These are phyloP conservation scores for Chrysochromulina parva DNA, from an alignment of 78 protist genomes.

Conservation along the genomic window DNA sequence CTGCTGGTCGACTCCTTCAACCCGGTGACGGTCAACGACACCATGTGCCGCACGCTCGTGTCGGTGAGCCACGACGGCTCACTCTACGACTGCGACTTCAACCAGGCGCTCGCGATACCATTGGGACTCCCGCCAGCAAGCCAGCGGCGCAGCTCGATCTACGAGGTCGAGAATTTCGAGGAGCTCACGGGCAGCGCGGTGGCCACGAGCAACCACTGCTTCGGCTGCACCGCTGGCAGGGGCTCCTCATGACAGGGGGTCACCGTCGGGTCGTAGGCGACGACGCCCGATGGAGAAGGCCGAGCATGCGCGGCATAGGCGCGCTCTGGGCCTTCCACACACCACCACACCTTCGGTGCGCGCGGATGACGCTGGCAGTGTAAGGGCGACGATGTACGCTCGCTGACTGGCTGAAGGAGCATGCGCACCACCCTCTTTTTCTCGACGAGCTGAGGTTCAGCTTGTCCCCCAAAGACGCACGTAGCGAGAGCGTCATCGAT, in stretches of 20 bases:
- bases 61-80: not conserved
- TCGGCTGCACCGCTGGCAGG: constrained; percentile 50
- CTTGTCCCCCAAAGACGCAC: too few species aligned
- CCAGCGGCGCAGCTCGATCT: not conserved
- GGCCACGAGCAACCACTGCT: constrained; percentile 21
- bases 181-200: not conserved
- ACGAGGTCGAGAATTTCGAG: not conserved
- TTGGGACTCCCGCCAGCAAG: not conserved
- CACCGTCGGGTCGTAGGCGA: not conserved
- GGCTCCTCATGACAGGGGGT: constrained; percentile 56
- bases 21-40: constrained; percentile 6
- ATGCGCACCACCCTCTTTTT: too few species aligned
- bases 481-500: too few species aligned
- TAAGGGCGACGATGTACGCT: too few species aligned
- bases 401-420: too few species aligned
- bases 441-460: too few species aligned
- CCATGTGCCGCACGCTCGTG: constrained; percentile 33
- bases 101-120: constrained; percentile 3
- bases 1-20: constrained; percentile 48
- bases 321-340: too few species aligned
- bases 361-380: too few species aligned
- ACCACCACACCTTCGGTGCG: too few species aligned
- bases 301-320: too few species aligned
- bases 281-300: too few species aligned
- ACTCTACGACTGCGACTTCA: constrained; percentile 51